Evolutionary conservation across 768 basidiomycete species (phyloP), one percentile per base, ranked within the genome.

Genomic region (Russula ochroleuca): DNA sequence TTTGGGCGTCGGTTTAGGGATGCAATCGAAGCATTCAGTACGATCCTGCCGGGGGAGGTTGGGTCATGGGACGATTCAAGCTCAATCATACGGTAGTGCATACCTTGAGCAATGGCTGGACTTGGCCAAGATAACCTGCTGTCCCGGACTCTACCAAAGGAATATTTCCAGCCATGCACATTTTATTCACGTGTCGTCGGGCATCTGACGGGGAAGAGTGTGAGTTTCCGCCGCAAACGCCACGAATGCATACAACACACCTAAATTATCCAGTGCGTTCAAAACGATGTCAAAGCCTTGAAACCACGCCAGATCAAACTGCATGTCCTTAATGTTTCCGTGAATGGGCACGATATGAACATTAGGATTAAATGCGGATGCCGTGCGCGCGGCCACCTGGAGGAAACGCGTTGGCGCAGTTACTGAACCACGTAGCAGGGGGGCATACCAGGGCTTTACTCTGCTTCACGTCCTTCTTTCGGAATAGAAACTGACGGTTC

Each of bases 81-180:
- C 4, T 31, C 19, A 14, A 14, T 28, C 10, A 47, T 37, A 50
- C 13, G 43, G 64, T 28, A 5, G 28, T 8, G 62, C 73, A 58
- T 61, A 92, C 94, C 80, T 93, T 93, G 57, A 93, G 75, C 49
- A 98, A 79, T 23, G 97, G 96, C 66, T 97, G 95, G 0, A 98
- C 96, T 72, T 99, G 97, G 14, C 97, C 97, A 7, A 97, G 81
- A 72, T 98, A 99, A 0, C 97, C 97, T 5, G 94, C 93, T 2
- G 97, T 98, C 3, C 97, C 97, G 10, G 92, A 94, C 72, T 99
- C 97, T 23, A 99, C 92, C 8, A 98, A 80, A 0, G 95, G 95
- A 0, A 96, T 83, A 58, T 83, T 80, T 5, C 90, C 92, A 1
- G 96, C 94, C 80, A 97, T 90, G 73, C 97, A 98, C 87, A 99